phyloP scores from a whole-genome alignment of 2,329 filamentous ascomycete species.

The Cucurbitaria berberidis region DNA sequence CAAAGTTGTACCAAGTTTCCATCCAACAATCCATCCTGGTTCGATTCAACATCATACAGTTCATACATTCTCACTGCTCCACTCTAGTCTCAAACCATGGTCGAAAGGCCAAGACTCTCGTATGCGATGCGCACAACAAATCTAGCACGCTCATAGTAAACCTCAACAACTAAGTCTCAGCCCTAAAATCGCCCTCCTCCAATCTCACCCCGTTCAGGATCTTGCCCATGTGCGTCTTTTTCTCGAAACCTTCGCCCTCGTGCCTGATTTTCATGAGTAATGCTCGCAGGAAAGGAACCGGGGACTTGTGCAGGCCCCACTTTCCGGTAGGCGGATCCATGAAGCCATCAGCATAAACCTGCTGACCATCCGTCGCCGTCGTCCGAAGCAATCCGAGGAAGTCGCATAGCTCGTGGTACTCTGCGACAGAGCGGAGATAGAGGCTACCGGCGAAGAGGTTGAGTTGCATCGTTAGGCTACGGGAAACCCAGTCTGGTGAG shows the following conservation, averaged over 20 bases:
- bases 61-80: too few species aligned
- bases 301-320: constrained; percentile 48
- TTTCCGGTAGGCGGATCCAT: constrained; percentile 34
- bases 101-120: too few species aligned
- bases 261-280: constrained; percentile 41
- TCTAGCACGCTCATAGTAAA: not conserved
- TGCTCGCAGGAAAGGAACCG: constrained; percentile 51
- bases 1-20: too few species aligned
- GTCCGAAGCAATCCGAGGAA: constrained; percentile 58
- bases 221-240: constrained; percentile 56
- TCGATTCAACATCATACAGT: too few species aligned
- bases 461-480: constrained; percentile 55
- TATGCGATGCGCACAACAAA: too few species aligned
- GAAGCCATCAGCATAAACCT: constrained; percentile 46
- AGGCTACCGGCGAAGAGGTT: constrained; percentile 73
- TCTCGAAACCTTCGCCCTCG: constrained; percentile 48
- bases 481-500: constrained; percentile 13
- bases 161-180: too few species aligned
- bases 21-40: too few species aligned
- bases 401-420: constrained; percentile 62
- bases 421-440: constrained; percentile 61
- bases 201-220: constrained; percentile 47
- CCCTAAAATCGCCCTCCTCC: constrained; percentile 40
- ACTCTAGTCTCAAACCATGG: too few species aligned
- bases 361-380: constrained; percentile 21